Conservation (phyloP, 1,139 yeast species). For the Candida anutae region DNA sequence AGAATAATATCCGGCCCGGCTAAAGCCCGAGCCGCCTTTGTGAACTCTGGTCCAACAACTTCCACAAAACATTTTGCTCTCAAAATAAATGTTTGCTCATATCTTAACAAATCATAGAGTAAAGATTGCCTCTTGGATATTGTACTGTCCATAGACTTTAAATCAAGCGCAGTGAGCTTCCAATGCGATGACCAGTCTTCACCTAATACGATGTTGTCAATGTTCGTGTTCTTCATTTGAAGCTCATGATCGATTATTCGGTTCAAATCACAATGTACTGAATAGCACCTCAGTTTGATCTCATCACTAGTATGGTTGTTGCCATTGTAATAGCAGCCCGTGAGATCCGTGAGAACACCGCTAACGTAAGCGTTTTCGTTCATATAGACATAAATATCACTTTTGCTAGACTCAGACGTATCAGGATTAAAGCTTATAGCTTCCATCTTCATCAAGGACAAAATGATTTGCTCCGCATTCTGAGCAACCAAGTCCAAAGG, state of each 20-base stretch:
- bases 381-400: slow-evolving; percentile 12
- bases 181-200: slow-evolving; percentile 75
- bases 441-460: slow-evolving; percentile 35
- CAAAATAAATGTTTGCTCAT: slow-evolving; percentile 68
- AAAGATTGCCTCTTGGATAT: slow-evolving; percentile 66
- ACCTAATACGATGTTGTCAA: slow-evolving; percentile 31
- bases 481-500: slow-evolving; percentile 51
- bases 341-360: slow-evolving; percentile 33
- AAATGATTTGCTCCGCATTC: slow-evolving; percentile 45
- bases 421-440: slow-evolving; percentile 33
- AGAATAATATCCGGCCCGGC: slow-evolving; percentile 23
- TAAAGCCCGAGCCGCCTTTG: slow-evolving; percentile 41
- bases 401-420: slow-evolving; percentile 8
- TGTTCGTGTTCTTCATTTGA: slow-evolving; percentile 24
- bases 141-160: slow-evolving; percentile 45
- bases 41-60: slow-evolving; percentile 35
- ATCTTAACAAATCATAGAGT: slow-evolving; percentile 66
- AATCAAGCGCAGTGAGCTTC: slow-evolving; percentile 53
- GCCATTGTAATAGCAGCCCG: slow-evolving; percentile 29
- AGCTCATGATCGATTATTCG: slow-evolving; percentile 28
- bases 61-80: slow-evolving; percentile 62
- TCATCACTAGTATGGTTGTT: slow-evolving; percentile 14
- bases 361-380: slow-evolving; percentile 16
- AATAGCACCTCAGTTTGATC: slow-evolving; percentile 25
- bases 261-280: slow-evolving; percentile 31